These are phyloP conservation scores for Hysterium pulicare DNA, from an alignment of 2,329 filamentous ascomycete genomes.

Conservation along the genomic window DNA sequence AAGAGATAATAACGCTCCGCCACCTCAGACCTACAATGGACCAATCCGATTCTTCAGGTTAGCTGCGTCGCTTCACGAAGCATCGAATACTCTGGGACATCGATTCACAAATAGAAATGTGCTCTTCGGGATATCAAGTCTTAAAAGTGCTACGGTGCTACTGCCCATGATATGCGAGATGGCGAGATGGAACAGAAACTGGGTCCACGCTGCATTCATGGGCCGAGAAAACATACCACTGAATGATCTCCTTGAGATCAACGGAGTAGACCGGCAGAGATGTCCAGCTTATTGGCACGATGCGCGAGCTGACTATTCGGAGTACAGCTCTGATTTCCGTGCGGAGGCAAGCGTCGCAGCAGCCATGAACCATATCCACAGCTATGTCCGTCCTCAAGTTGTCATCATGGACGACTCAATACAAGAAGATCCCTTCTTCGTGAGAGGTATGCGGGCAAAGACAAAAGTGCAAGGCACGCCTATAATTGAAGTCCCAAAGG, in stretches of 20 bases:
- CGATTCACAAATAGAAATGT: slow-evolving; percentile 63
- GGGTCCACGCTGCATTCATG: slow-evolving; percentile 79
- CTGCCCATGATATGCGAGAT: slow-evolving; percentile 86
- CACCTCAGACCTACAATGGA: slow-evolving; percentile 57
- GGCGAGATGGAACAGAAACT: slow-evolving; percentile 64
- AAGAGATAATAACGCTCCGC: slow-evolving; percentile 11
- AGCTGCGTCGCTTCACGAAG: slow-evolving; percentile 59
- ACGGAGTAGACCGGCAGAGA: slow-evolving; percentile 65
- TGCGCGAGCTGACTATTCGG: slow-evolving; percentile 71
- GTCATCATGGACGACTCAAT: slow-evolving; percentile 67
- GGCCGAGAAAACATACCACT: slow-evolving; percentile 68
- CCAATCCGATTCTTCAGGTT: slow-evolving; percentile 67
- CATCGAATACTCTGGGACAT: slow-evolving; percentile 53
- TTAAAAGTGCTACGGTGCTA: slow-evolving; percentile 69
- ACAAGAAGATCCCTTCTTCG: slow-evolving; percentile 67
- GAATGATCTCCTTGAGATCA: slow-evolving; percentile 68
- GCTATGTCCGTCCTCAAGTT: slow-evolving; percentile 73
- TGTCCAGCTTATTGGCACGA: slow-evolving; percentile 70
- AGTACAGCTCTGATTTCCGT: slow-evolving; percentile 66
- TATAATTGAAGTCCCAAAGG: slow-evolving; percentile 70
- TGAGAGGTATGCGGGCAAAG: slow-evolving; percentile 57
- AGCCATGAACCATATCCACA: slow-evolving; percentile 68
- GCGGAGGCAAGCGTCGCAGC: slow-evolving; percentile 63
- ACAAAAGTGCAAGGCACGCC: slow-evolving; percentile 53
- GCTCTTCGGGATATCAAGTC: slow-evolving; percentile 72